Conservation (phyloP, 2,329 filamentous ascomycete genomes). For the Fusarium setosum region DNA sequence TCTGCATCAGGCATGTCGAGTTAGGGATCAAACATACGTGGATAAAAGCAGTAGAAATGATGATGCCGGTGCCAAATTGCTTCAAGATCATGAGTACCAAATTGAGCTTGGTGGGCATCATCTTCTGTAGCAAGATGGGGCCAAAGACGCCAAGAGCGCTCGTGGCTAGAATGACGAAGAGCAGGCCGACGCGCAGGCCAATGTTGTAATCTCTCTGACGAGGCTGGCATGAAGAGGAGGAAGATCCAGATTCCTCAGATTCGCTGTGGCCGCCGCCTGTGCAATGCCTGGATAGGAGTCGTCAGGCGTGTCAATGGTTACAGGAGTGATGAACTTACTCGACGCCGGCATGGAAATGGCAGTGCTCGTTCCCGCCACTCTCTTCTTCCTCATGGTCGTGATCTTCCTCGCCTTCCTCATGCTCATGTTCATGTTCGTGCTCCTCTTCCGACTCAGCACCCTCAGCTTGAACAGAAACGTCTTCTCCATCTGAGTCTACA, state of each 20-base stretch:
- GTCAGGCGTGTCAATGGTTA: not conserved
- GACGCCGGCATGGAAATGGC: constrained; percentile 81
- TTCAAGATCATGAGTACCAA: constrained; percentile 72
- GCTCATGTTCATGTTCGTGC: constrained; percentile 28
- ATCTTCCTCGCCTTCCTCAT: constrained; percentile 21
- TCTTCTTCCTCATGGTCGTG: constrained; percentile 26
- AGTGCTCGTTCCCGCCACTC: constrained; percentile 55
- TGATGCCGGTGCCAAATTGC: constrained; percentile 79
- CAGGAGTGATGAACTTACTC: constrained; percentile 63
- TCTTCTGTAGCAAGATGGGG: constrained; percentile 71
- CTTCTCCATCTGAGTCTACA: constrained; percentile 66
- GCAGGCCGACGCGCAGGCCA: constrained; percentile 73
- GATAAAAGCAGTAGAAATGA: constrained; percentile 77
- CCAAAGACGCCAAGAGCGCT: constrained; percentile 76
- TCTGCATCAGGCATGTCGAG: not conserved
- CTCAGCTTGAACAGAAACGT: constrained; percentile 66
- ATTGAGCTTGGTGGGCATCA: constrained; percentile 62
- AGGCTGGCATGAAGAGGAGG: constrained; percentile 58
- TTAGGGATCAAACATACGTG: constrained; percentile 59
- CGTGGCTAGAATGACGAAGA: constrained; percentile 78
- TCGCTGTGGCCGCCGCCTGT: constrained; percentile 60
- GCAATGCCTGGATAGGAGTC: constrained; percentile 61
- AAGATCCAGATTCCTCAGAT: constrained; percentile 37
- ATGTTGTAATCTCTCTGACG: constrained; percentile 71
- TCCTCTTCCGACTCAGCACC: constrained; percentile 39